Conservation (phyloP, 495 filamentous ascomycete species). For the Xylaria nigripes region DNA sequence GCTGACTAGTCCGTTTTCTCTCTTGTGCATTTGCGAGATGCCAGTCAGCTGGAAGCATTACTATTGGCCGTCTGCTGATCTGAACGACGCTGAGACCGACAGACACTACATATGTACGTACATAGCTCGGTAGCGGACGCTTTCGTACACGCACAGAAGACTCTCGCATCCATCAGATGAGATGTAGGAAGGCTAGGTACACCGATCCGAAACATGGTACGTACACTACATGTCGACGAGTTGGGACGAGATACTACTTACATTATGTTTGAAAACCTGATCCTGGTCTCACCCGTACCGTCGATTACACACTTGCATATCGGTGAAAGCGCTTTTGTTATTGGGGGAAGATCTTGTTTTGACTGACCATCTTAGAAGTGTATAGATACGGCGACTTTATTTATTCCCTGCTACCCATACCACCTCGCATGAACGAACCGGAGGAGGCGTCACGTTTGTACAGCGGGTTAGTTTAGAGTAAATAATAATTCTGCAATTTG, state of each 20-base stretch:
- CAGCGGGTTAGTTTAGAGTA: neutral
- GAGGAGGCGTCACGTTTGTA: neutral
- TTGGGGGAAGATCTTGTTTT: too few species aligned
- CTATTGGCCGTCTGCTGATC: slow-evolving; percentile 2
- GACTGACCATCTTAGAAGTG: too few species aligned
- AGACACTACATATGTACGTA: too few species aligned
- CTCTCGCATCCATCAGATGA: neutral
- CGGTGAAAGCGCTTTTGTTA: too few species aligned
- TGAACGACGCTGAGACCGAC: neutral
- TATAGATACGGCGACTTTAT: too few species aligned
- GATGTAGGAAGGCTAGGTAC: neutral
- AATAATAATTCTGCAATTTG: slow-evolving; percentile 1
- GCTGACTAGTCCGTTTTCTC: neutral
- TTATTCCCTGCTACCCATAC: neutral
- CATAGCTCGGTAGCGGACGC: neutral
- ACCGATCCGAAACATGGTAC: neutral
- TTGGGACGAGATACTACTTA: neutral
- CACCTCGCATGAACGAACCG: neutral
- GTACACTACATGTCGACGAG: neutral
- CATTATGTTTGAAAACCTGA: too few species aligned
- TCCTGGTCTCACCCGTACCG: too few species aligned
- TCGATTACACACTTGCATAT: too few species aligned
- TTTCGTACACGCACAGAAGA: neutral
- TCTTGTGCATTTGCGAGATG: slow-evolving; percentile 6
- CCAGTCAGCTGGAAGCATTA: slow-evolving; percentile 12